Evolutionary conservation across 257 asterid species (phyloP).

Genomic region (Henckelia pumila): DNA sequence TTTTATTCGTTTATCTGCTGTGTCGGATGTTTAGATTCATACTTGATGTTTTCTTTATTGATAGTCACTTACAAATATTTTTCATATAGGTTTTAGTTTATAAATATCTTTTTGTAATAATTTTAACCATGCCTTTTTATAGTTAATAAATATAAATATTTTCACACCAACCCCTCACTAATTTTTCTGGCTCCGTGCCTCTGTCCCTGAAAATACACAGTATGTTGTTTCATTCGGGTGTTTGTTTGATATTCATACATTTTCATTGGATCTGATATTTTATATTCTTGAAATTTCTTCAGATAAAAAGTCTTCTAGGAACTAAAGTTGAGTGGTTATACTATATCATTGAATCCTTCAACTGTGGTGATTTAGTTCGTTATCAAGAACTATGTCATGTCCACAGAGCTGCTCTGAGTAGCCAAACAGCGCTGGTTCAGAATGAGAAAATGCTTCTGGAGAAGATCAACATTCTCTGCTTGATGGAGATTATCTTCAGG

Average conservation of each 20-base stretch:
- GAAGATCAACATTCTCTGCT: conserved; percentile 93
- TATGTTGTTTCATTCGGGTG: neutral
- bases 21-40: too few species aligned
- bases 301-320: conserved; percentile 85
- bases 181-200: too few species aligned
- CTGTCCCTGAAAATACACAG: too few species aligned
- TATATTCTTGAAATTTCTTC: conserved; percentile 22
- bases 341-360: conserved; percentile 89
- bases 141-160: too few species aligned
- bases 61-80: too few species aligned
- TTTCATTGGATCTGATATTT: too few species aligned
- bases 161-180: too few species aligned
- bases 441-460: conserved; percentile 91
- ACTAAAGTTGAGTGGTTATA: conserved; percentile 96
- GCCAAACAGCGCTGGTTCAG: conserved; percentile 88
- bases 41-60: too few species aligned
- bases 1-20: too few species aligned
- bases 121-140: too few species aligned
- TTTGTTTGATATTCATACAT: neutral
- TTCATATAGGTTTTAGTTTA: too few species aligned
- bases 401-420: conserved; percentile 71
- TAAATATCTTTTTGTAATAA: too few species aligned
- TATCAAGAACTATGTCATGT: conserved; percentile 81
- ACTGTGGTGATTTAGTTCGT: conserved; percentile 76
- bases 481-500: conserved; percentile 99